Conservation (phyloP, 2,329 filamentous ascomycete genomes). For the Claviceps quebecensis region DNA sequence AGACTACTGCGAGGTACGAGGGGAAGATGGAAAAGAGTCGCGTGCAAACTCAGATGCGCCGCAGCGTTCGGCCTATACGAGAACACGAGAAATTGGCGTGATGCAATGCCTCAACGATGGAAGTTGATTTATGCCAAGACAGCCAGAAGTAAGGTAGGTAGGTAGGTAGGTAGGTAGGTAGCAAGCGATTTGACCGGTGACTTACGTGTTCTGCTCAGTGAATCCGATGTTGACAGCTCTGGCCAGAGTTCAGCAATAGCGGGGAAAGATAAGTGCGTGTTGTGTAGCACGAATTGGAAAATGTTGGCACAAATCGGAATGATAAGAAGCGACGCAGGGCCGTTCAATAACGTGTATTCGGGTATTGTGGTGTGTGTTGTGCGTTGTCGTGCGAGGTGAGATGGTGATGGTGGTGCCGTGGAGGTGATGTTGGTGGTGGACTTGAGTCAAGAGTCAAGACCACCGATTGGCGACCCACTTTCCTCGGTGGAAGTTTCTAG, state of each 20-base stretch:
- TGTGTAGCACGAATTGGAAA: background rate
- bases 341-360: background rate
- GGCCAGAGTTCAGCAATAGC: background rate
- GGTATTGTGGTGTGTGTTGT: background rate
- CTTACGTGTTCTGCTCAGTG: background rate
- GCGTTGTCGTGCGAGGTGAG: background rate
- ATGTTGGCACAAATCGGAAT: background rate
- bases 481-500: slow-evolving; percentile 12
- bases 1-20: no score
- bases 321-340: background rate
- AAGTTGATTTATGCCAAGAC: no score
- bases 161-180: background rate
- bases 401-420: background rate
- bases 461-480: background rate
- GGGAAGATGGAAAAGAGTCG: no score
- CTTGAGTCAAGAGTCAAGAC: background rate
- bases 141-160: background rate
- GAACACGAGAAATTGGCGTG: background rate
- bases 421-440: background rate
- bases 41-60: background rate
- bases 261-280: background rate
- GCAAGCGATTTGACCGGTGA: background rate
- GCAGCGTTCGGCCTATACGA: background rate
- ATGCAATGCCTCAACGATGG: no score
- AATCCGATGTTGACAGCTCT: background rate